These are phyloP conservation scores for Tilletia walkeri DNA, from an alignment of 1,284 basidiomycete genomes.

Conservation along the genomic window DNA sequence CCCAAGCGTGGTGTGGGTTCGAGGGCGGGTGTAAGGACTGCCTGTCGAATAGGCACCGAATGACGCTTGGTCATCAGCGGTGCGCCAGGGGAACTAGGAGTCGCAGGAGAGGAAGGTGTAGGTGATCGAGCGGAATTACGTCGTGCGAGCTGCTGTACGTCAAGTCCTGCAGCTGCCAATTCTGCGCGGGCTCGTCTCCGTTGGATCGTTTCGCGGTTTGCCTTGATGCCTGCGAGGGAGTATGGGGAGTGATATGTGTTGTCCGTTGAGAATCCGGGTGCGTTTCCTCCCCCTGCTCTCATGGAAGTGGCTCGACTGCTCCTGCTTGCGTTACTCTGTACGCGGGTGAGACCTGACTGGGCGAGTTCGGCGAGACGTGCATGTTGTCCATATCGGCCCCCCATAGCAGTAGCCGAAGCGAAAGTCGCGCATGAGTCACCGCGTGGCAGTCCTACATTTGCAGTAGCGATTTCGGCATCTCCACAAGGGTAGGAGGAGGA, in stretches of 20 bases:
- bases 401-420: too few species aligned
- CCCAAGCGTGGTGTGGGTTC: neutral
- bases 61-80: neutral
- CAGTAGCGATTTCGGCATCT: neutral
- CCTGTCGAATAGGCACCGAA: neutral
- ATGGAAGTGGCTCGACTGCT: slow-evolving; percentile 3
- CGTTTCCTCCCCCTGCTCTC: too few species aligned
- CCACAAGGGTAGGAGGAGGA: neutral
- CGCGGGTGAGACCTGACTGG: neutral
- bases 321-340: slow-evolving; percentile 9
- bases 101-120: neutral
- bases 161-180: neutral
- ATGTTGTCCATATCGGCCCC: neutral
- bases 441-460: neutral
- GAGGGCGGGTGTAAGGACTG: neutral
- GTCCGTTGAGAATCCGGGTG: too few species aligned
- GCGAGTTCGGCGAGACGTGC: neutral
- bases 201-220: neutral
- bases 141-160: neutral
- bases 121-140: neutral
- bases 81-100: neutral
- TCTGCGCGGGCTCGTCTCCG: slow-evolving; percentile 6
- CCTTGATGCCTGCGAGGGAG: slow-evolving; percentile 17
- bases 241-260: neutral
- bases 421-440: neutral